Percentiles rank a stretch among this genome's conserved stretches.
These are phyloP conservation scores for Hortaea sp. DNA, from an alignment of 2,329 filamentous ascomycete genomes.

Conservation along the genomic window DNA sequence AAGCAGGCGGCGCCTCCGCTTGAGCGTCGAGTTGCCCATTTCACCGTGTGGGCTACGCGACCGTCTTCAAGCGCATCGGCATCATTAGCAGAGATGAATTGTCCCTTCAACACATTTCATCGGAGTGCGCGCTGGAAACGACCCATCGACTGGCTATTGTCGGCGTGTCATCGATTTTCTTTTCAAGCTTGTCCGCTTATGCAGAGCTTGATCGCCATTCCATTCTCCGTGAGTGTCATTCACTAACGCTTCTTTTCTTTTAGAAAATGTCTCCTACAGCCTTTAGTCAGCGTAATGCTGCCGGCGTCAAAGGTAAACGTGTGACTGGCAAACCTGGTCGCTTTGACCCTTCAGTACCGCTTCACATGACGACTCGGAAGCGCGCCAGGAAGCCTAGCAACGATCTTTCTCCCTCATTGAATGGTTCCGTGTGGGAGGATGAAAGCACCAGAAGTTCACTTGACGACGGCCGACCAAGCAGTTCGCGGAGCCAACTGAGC, in stretches of 20 bases:
- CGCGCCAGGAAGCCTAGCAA: slow-evolving; percentile 11
- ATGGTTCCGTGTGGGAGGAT: slow-evolving; percentile 16
- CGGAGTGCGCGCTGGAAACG: no score
- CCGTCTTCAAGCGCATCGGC: no score
- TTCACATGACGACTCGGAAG: slow-evolving; percentile 40
- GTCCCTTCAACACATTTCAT: no score
- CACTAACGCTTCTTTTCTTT: no score
- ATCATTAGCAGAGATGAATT: no score
- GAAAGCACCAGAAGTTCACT: slow-evolving; percentile 14
- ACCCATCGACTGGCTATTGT: no score
- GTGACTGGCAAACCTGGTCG: slow-evolving; percentile 18
- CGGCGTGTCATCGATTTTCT: no score
- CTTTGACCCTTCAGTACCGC: slow-evolving; percentile 37
- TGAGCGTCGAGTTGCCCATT: slow-evolving; percentile 2
- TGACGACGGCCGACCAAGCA: slow-evolving; percentile 14
- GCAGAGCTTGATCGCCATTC: no score
- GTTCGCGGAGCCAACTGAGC: slow-evolving; percentile 16
- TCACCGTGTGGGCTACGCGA: no score
- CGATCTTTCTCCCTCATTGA: slow-evolving; percentile 14
- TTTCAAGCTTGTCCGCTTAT: no score
- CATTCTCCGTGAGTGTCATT: no score
- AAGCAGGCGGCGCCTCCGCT: slow-evolving; percentile 2
- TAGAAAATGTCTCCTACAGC: slow-evolving; percentile 5
- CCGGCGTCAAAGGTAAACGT: slow-evolving; percentile 11
- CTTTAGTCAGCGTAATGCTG: slow-evolving; percentile 3